Evolutionary conservation across 1,139 yeast species (phyloP), one percentile per base, ranked within the genome.

Genomic region (Kazachstania sp.): DNA sequence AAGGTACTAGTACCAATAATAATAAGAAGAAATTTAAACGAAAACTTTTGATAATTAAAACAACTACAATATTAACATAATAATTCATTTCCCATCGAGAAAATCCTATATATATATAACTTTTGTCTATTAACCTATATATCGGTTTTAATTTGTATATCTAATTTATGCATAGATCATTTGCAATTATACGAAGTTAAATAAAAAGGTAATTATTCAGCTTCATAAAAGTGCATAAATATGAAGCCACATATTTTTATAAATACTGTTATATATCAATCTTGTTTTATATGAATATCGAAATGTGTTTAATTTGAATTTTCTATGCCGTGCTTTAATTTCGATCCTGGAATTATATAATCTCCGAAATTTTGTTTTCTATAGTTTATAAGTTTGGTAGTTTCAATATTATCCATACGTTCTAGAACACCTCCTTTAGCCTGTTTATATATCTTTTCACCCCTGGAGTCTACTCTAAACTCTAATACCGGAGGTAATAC

Each of bases 1-100:
- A 16, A 92, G 97, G 97, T n/a, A n/a, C n/a, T n/a, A n/a, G n/a
- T 26, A 20, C 15, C 19, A 37, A 37, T 37, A 20, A 37, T 23
- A 23, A 23, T 9, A 7, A 19, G 15, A 37, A 37, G n/a, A 20
- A 7, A 37, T 37, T n/a, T 12, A 13, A 37, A 16, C 26, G n/a
- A 13, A 13, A 11, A 12, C n/a, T 18, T 36, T 12, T 12, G 28
- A 16, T 34, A 41, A 16, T 18, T 26, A 37, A 31, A 38, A 16
- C n/a, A 42, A 12, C 12, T 16, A n/a, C 31, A 34, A 11, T 32
- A 29, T 9, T n/a, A 35, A 6, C 9, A 34, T n/a, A 23, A 42
- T 34, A 28, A 30, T 30, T 35, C 29, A 36, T 18, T 20, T 23
- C 23, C 26, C 18, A 26, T 29, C 23, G 29, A 35, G 30, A 23